phyloP scores from a whole-genome alignment of 495 filamentous ascomycete species.

The Lasiosphaeria miniovina region DNA sequence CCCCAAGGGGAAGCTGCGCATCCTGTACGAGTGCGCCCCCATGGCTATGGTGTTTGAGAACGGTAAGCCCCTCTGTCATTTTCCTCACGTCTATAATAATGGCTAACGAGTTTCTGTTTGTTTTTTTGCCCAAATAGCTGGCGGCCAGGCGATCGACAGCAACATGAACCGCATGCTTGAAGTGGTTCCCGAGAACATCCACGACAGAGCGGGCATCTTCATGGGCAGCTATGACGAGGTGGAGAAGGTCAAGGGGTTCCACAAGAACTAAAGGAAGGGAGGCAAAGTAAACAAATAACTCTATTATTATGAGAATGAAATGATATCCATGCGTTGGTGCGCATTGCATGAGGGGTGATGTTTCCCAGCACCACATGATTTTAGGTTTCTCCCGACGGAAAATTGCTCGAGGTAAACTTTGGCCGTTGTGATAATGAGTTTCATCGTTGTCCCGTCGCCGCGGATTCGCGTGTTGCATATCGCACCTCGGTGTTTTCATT shows the following conservation, averaged over 20 bases:
- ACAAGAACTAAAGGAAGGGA: slow-evolving; percentile 29
- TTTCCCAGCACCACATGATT: too few species aligned
- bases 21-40: slow-evolving; percentile 96
- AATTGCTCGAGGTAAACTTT: too few species aligned
- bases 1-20: slow-evolving; percentile 94
- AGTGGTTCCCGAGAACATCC: slow-evolving; percentile 88
- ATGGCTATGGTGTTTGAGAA: slow-evolving; percentile 99
- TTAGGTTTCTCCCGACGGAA: too few species aligned
- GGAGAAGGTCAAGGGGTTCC: slow-evolving; percentile 82
- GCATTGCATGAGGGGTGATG: too few species aligned
- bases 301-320: not conserved
- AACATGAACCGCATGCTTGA: slow-evolving; percentile 85
- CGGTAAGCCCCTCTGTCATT: too few species aligned
- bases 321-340: not conserved
- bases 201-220: slow-evolving; percentile 94
- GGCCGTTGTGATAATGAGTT: too few species aligned
- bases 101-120: not conserved
- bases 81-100: too few species aligned
- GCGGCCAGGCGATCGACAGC: slow-evolving; percentile 86
- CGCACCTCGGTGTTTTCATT: too few species aligned
- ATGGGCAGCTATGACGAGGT: slow-evolving; percentile 93
- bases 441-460: too few species aligned
- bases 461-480: too few species aligned
- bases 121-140: slow-evolving; percentile 50
- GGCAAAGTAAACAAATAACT: not conserved